A percentile compares a stretch with the other conserved stretches of the same genome.
Conservation (phyloP, 1,284 basidiomycete genomes). For the Volvariella volvacea region DNA sequence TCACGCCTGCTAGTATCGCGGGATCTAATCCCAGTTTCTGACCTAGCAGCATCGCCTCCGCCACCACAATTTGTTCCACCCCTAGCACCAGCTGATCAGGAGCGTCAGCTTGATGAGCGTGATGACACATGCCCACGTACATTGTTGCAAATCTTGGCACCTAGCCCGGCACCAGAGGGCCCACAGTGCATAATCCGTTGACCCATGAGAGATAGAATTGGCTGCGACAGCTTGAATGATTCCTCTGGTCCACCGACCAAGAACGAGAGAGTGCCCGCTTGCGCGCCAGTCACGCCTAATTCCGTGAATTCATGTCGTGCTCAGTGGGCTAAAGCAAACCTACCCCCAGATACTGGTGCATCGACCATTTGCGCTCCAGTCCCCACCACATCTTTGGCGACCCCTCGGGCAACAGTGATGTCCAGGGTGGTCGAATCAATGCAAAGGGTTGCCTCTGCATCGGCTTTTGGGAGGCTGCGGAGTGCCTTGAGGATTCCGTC, state of each 20-base stretch:
- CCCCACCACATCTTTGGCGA: slow-evolving; percentile 46
- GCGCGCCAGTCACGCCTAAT: slow-evolving; percentile 76
- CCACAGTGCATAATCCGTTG: slow-evolving; percentile 80
- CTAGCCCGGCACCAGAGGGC: slow-evolving; percentile 77
- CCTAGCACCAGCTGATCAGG: slow-evolving; percentile 71
- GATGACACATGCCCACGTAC: too few species aligned
- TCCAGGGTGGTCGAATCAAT: slow-evolving; percentile 90
- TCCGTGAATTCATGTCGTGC: neutral
- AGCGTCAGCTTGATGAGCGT: too few species aligned
- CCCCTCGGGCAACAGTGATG: slow-evolving; percentile 62
- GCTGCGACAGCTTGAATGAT: slow-evolving; percentile 55
- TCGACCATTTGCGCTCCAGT: slow-evolving; percentile 79
- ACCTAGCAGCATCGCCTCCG: slow-evolving; percentile 83
- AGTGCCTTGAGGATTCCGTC: slow-evolving; percentile 58
- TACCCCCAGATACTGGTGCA: slow-evolving; percentile 87
- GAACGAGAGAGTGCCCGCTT: slow-evolving; percentile 82
- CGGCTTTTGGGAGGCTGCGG: slow-evolving; percentile 31
- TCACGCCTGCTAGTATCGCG: slow-evolving; percentile 68
- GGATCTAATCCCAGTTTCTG: slow-evolving; percentile 72
- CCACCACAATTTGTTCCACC: slow-evolving; percentile 72
- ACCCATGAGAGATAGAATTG: slow-evolving; percentile 73
- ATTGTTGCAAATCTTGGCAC: slow-evolving; percentile 87
- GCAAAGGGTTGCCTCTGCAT: slow-evolving; percentile 49
- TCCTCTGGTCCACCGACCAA: slow-evolving; percentile 74
- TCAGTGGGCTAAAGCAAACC: slow-evolving; percentile 17